phyloP scores from a whole-genome alignment of 441 rosid species.

The Lepidium campestre region DNA sequence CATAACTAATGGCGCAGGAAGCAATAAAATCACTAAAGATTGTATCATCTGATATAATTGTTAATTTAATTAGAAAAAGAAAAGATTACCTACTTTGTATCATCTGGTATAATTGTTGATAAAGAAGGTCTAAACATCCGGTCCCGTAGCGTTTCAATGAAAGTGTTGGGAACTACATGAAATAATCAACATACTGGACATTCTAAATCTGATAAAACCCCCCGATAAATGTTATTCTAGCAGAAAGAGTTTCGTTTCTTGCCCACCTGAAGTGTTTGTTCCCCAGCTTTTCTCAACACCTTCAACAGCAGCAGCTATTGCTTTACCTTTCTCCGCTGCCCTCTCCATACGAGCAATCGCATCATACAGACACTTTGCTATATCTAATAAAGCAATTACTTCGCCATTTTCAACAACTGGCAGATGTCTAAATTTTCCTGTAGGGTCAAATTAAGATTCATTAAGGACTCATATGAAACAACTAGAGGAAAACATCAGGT shows the following conservation, averaged over 20 bases:
- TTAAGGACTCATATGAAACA: background rate
- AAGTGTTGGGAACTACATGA: conserved; percentile 66
- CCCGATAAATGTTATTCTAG: background rate
- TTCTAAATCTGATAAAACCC: background rate
- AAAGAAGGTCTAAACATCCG: conserved; percentile 88
- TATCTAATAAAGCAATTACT: conserved; percentile 92
- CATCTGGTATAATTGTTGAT: conserved; percentile 74
- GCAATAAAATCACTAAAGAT: background rate
- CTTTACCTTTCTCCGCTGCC: conserved; percentile 97
- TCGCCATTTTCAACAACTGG: conserved; percentile 99
- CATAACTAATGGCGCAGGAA: background rate
- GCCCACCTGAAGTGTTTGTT: conserved; percentile 64
- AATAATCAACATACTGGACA: background rate
- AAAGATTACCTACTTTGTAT: conserved; percentile 92
- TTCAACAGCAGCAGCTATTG: conserved; percentile 98
- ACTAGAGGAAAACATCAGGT: background rate
- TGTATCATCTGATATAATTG: too few relatives aligned
- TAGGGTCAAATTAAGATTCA: background rate
- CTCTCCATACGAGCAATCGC: conserved; percentile 99
- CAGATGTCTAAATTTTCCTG: conserved; percentile 97
- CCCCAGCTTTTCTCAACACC: conserved; percentile 96
- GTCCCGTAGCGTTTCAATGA: conserved; percentile 86
- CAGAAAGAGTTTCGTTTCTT: background rate
- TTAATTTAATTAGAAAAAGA: conserved; percentile 21
- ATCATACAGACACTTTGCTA: conserved; percentile 92